Evolutionary conservation across 225 moss, liverwort and hornwort species (phyloP).

Genomic region (Straminergon stramineum): DNA sequence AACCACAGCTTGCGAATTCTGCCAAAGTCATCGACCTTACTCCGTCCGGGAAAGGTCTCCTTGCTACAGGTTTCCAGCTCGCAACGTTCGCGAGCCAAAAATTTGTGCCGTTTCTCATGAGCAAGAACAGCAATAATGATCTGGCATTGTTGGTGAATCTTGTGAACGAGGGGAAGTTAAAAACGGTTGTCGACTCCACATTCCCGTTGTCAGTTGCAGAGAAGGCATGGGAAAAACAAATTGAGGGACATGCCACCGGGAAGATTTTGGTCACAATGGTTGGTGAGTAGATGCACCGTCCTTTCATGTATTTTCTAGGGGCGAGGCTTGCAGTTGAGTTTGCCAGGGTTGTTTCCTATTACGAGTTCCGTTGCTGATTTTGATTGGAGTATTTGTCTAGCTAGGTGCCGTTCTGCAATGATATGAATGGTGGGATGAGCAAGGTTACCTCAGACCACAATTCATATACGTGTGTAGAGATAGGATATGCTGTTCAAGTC

Average conservation of each 20-base stretch:
- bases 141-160: conserved; percentile 25
- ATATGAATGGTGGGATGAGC: background rate
- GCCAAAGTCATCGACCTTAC: conserved; percentile 51
- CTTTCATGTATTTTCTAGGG: background rate
- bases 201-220: conserved; percentile 36
- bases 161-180: conserved; percentile 47
- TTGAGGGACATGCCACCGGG: conserved; percentile 63
- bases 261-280: conserved; percentile 51
- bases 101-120: conserved; percentile 16
- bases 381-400: background rate
- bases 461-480: background rate
- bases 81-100: conserved; percentile 33
- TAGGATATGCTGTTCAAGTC: background rate
- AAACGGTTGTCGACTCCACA: conserved; percentile 54
- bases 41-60: background rate
- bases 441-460: background rate
- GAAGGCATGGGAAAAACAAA: conserved; percentile 61
- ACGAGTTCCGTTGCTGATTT: background rate
- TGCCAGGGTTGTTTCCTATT: background rate
- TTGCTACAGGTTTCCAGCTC: conserved; percentile 9
- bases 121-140: background rate
- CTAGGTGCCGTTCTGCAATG: background rate
- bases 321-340: background rate
- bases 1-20: conserved; percentile 36
- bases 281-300: background rate